Base-by-base conservation (phyloP, 2,329 filamentous ascomycete species). In the Sporothrix pseudoabietina region DNA sequence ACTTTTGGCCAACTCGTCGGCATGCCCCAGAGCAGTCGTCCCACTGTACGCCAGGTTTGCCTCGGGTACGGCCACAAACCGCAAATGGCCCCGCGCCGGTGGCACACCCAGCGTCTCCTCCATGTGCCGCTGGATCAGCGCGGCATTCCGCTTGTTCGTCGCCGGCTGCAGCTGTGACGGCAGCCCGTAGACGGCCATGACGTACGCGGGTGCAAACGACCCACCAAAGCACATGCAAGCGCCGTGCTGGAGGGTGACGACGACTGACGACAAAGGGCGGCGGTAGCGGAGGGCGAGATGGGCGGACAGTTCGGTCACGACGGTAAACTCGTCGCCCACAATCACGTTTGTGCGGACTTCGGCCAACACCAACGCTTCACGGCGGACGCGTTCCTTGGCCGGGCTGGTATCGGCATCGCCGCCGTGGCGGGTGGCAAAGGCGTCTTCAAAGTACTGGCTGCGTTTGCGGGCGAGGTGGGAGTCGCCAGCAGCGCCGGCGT, bases 71-170 rank as follows among this genome's bases (percentile, higher is more conserved):
- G 91, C 83, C 7, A 89, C 82, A 78, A 95, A 97, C 47, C 90
- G 89, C 72, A 97, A 82, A 47, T 94, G 85, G 1, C 94, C 94
- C 54, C 93, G 87, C 0, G 88, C 84, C 0, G 90, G 81, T 0
- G 85, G 78, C 2, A 97, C 92, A 1, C 88, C 87, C 0, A 97
- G 84, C 0, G 89, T 85, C 32, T 93, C 91, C 16, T 89, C 85
- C 80, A 97, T 87, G 79, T 92, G 91, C n/a, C 85, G 85, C 79
- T 96, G 92, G 3, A 97, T 87, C 22, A 97, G 82, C n/a, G 87
- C 86, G 0, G 93, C 89, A 80, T 95, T 96, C 75, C 93, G 89
- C 80, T 92, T 92, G 82, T 97, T 97, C 71, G 89, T 93, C 3
- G 89, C 87, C 0, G 92, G 88, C 75, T 91, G 90, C 73, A 96